These are phyloP conservation scores for Haplosporangium sp. DNA, from an alignment of 371 early-diverging fungal species.

Conservation along the genomic window DNA sequence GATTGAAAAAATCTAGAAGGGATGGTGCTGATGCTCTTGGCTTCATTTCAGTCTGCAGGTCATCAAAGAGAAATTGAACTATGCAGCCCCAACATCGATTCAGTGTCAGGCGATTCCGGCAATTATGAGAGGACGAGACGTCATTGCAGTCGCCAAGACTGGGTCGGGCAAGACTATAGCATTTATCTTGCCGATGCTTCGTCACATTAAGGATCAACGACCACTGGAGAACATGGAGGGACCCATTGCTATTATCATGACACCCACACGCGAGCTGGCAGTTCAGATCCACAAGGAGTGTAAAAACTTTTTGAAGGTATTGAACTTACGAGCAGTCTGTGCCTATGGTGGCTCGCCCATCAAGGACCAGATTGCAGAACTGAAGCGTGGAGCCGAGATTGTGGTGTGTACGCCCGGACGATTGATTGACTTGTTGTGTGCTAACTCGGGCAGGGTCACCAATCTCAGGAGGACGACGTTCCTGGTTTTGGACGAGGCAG, in stretches of 20 bases:
- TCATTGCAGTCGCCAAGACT: constrained; percentile 99
- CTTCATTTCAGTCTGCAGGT: constrained; percentile 67
- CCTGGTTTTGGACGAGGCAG: constrained; percentile 99
- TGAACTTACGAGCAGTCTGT: constrained; percentile 83
- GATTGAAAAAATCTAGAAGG: not conserved
- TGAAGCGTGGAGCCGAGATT: constrained; percentile 98
- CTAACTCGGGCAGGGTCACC: constrained; percentile 96
- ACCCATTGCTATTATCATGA: constrained; percentile 96
- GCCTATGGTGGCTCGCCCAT: constrained; percentile 99
- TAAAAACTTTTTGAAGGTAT: constrained; percentile 85
- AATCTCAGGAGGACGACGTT: constrained; percentile 95
- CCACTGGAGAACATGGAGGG: constrained; percentile 89
- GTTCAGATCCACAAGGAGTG: constrained; percentile 97
- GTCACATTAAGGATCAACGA: constrained; percentile 96
- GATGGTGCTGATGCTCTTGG: not conserved
- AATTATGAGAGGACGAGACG: constrained; percentile 95
- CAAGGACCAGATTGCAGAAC: constrained; percentile 97
- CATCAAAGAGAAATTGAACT: constrained; percentile 82
- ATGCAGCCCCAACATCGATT: constrained; percentile 91
- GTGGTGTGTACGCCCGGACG: constrained; percentile 99
- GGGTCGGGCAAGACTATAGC: constrained; percentile 99
- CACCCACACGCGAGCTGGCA: constrained; percentile 99
- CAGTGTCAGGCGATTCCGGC: constrained; percentile 99
- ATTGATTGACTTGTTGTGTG: constrained; percentile 98
- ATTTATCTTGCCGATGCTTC: constrained; percentile 95